Conservation (phyloP, 2,329 filamentous ascomycete genomes). For the Hymenoscyphus fructigenus region DNA sequence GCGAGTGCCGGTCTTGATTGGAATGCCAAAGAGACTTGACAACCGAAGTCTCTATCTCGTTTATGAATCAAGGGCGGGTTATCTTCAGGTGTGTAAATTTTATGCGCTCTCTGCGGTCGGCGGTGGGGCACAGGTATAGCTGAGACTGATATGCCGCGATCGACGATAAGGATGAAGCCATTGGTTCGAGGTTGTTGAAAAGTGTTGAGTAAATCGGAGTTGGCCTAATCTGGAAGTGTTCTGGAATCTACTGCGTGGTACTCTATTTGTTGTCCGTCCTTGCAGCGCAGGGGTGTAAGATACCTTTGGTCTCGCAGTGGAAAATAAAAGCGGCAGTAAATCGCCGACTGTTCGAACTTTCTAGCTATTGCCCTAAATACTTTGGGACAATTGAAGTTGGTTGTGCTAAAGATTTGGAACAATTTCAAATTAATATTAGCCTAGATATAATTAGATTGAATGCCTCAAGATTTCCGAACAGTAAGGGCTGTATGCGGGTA, state of each 20-base stretch:
- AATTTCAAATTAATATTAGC: no score
- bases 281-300: neutral
- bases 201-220: neutral
- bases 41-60: neutral
- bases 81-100: neutral
- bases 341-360: no score
- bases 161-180: neutral
- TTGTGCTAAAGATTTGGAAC: no score
- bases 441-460: no score
- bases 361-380: no score
- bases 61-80: neutral
- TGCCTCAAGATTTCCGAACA: no score
- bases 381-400: no score
- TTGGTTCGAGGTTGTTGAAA: neutral
- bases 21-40: neutral
- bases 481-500: no score
- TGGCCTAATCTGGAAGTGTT: neutral
- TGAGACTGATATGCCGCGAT: conserved; percentile 3
- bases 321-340: no score
- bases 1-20: neutral
- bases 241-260: neutral
- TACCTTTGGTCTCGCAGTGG: no score
- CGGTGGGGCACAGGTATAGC: neutral
- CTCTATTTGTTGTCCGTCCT: neutral
- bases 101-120: neutral